phyloP scores from a whole-genome alignment of 2,329 filamentous ascomycete genomes.

The Aschersonia sp. region DNA sequence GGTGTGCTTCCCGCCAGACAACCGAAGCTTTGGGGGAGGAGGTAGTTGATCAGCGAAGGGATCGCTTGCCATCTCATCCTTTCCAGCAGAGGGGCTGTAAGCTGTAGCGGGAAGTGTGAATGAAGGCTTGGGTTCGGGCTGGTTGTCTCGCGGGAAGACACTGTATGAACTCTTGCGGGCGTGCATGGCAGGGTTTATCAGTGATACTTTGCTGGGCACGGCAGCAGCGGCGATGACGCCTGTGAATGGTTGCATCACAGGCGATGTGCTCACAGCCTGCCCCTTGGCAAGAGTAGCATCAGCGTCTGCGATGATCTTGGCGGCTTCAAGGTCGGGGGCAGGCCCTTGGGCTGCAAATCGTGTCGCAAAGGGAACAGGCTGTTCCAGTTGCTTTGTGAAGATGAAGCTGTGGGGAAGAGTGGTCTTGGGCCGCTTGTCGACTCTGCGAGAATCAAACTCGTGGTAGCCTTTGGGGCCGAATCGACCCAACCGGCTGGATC shows the following conservation, averaged over 20 bases:
- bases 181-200: neutral
- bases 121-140: slow-evolving; percentile 12
- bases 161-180: slow-evolving; percentile 2
- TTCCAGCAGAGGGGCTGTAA: slow-evolving; percentile 2
- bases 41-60: slow-evolving; percentile 8
- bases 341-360: neutral
- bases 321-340: too few relatives aligned
- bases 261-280: too few relatives aligned
- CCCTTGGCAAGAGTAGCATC: too few relatives aligned
- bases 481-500: slow-evolving; percentile 44
- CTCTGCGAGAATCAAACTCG: slow-evolving; percentile 29
- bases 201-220: too few relatives aligned
- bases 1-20: slow-evolving; percentile 22
- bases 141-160: slow-evolving; percentile 7
- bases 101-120: slow-evolving; percentile 22
- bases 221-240: neutral
- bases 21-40: slow-evolving; percentile 29
- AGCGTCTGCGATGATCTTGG: too few relatives aligned
- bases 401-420: slow-evolving; percentile 4
- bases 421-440: slow-evolving; percentile 1
- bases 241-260: neutral
- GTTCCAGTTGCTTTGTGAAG: slow-evolving; percentile 9
- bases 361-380: slow-evolving; percentile 6
- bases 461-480: slow-evolving; percentile 28
- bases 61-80: neutral